phyloP scores from a whole-genome alignment of 176 grass and related monocot genomes.

The Chloris gayana region DNA sequence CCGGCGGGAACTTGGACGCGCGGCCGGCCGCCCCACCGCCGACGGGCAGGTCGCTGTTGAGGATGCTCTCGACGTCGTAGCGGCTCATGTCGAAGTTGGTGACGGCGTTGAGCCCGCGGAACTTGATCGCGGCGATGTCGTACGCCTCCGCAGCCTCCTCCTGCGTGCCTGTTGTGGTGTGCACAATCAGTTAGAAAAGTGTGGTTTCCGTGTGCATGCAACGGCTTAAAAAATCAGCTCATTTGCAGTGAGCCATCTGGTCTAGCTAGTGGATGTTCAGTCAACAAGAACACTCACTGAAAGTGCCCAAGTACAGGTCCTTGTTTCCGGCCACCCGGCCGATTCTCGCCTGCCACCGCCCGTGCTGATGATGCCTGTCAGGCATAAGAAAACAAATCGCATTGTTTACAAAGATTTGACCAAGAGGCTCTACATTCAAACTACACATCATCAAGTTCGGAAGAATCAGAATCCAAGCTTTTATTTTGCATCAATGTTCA shows the following conservation, averaged over 20 bases:
- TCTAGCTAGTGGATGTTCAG: not conserved
- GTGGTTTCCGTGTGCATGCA: not conserved
- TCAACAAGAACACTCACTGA: conserved; percentile 62
- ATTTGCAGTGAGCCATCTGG: not conserved
- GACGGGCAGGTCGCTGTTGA: conserved; percentile 82
- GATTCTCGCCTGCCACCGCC: conserved; percentile 95
- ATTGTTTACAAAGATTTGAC: conserved; percentile 23
- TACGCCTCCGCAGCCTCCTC: conserved; percentile 95
- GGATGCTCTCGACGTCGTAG: conserved; percentile 87
- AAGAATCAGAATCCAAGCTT: conserved; percentile 19
- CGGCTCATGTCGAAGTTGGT: conserved; percentile 99
- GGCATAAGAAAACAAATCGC: not conserved
- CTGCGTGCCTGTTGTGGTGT: conserved; percentile 64
- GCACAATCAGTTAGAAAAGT: not conserved
- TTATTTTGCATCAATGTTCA: not conserved
- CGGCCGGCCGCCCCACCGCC: conserved; percentile 34
- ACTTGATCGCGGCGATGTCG: conserved; percentile 94
- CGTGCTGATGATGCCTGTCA: conserved; percentile 87
- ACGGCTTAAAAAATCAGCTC: conserved; percentile 1
- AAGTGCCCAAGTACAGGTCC: conserved; percentile 93
- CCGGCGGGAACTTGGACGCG: conserved; percentile 38
- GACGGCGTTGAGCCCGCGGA: conserved; percentile 81
- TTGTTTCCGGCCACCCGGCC: conserved; percentile 98
- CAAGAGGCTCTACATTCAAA: not conserved
- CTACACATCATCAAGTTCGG: conserved; percentile 21